These are phyloP conservation scores for Euclidium syriacum DNA, from an alignment of 345 rosid species.

Conservation along the genomic window DNA sequence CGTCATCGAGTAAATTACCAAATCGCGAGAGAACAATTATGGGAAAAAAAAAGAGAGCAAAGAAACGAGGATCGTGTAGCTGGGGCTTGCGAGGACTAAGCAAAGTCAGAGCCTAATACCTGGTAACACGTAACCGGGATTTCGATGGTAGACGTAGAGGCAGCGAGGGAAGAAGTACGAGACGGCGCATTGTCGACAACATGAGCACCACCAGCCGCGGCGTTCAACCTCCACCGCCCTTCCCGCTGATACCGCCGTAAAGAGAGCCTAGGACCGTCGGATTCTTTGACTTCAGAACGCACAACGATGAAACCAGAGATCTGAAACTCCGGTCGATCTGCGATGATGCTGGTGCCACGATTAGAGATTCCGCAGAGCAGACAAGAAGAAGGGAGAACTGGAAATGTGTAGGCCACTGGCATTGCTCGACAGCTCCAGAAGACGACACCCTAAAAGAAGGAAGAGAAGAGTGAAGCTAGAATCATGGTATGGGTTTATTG, in stretches of 20 bases:
- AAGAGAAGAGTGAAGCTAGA: slow-evolving; percentile 5
- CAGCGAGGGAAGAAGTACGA: slow-evolving; percentile 25
- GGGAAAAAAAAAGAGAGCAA: background rate
- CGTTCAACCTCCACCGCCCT: slow-evolving; percentile 30
- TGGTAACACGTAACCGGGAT: slow-evolving; percentile 77
- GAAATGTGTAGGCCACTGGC: slow-evolving; percentile 29
- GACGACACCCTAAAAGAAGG: slow-evolving; percentile 25
- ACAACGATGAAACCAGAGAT: slow-evolving; percentile 12
- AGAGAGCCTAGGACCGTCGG: slow-evolving; percentile 19
- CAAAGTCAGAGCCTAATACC: slow-evolving; percentile 32
- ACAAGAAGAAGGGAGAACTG: slow-evolving; percentile 28
- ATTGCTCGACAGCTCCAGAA: slow-evolving; percentile 23
- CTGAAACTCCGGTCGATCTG: slow-evolving; percentile 23
- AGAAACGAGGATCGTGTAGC: background rate
- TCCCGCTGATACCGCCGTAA: slow-evolving; percentile 9
- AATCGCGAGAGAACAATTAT: background rate
- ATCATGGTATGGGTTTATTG: slow-evolving; percentile 2
- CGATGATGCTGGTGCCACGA: slow-evolving; percentile 13
- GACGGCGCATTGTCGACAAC: slow-evolving; percentile 40
- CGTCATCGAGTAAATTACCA: background rate
- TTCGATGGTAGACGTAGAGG: slow-evolving; percentile 36
- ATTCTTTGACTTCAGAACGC: slow-evolving; percentile 15
- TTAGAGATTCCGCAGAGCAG: slow-evolving; percentile 23
- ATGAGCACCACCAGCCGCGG: slow-evolving; percentile 42
- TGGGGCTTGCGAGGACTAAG: background rate